phyloP scores from a whole-genome alignment of 2,329 filamentous ascomycete species.

The Parascedosporium putredinis region DNA sequence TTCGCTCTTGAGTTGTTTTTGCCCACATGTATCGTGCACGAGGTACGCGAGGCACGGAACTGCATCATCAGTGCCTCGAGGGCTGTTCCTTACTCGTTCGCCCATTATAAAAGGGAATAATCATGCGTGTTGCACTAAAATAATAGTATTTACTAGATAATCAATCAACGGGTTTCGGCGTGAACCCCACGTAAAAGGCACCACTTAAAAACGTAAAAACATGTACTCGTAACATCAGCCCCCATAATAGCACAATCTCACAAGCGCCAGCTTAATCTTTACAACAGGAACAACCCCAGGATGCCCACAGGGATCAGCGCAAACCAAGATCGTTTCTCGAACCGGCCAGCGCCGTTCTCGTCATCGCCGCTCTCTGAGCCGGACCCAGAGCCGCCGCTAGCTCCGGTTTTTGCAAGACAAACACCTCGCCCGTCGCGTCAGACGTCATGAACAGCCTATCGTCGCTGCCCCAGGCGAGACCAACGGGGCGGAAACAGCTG shows the following conservation, averaged over 20 bases:
- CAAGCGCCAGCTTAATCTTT: background rate
- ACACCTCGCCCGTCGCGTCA: conserved; percentile 57
- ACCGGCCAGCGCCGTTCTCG: background rate
- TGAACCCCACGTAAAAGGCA: too few species aligned
- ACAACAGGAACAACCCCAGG: background rate
- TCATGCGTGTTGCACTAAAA: too few species aligned
- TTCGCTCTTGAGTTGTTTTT: too few species aligned
- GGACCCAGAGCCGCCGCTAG: background rate
- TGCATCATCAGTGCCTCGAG: too few species aligned
- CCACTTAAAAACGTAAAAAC: too few species aligned
- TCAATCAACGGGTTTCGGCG: too few species aligned
- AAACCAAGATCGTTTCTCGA: background rate
- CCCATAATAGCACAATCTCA: background rate
- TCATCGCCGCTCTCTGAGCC: too few species aligned
- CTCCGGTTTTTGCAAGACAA: conserved; percentile 30
- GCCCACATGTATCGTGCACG: too few species aligned
- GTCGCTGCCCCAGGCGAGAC: conserved; percentile 38
- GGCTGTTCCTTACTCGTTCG: too few species aligned
- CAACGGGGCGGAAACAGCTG: conserved; percentile 52
- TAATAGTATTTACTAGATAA: too few species aligned
- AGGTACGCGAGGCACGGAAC: too few species aligned
- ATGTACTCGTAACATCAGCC: background rate
- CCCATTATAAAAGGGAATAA: too few species aligned
- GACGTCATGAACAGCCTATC: conserved; percentile 52
- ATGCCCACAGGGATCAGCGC: background rate